These are phyloP conservation scores for Parachaetomium inaequale DNA, from an alignment of 495 filamentous ascomycete genomes.

Conservation along the genomic window DNA sequence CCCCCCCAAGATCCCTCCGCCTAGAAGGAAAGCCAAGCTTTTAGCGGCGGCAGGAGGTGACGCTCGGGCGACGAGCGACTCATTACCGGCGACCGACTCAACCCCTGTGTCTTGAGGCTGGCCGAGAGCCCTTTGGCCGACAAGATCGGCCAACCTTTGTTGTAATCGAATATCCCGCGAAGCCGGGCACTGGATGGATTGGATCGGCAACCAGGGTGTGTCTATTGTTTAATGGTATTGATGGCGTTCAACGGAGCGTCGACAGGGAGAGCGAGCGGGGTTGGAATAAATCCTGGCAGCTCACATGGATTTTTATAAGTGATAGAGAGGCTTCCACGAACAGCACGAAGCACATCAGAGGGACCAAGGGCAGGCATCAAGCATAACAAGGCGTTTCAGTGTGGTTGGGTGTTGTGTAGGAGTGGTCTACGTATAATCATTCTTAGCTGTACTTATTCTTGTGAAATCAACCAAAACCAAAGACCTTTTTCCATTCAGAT, in stretches of 20 bases:
- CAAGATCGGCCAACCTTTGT: neutral
- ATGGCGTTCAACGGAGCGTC: neutral
- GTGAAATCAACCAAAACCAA: neutral
- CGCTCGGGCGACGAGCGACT: constrained; percentile 3
- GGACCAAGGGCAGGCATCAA: neutral
- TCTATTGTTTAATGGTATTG: neutral
- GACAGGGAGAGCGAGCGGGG: too few species aligned
- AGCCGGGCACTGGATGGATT: neutral
- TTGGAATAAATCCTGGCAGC: neutral
- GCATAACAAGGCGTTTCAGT: constrained; percentile 16
- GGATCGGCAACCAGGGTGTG: neutral
- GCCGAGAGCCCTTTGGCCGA: neutral
- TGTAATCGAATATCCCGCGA: neutral
- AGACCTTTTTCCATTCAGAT: neutral
- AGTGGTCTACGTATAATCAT: neutral
- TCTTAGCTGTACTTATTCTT: neutral
- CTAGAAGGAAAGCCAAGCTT: constrained; percentile 45
- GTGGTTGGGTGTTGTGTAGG: neutral
- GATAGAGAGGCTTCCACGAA: neutral
- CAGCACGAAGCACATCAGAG: neutral
- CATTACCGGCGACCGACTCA: constrained; percentile 10
- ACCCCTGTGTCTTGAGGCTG: constrained; percentile 14
- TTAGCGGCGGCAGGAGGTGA: constrained; percentile 23
- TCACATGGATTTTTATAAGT: neutral
- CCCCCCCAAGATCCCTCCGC: constrained; percentile 54